phyloP scores from a whole-genome alignment of 1,284 basidiomycete genomes.

The Irpex lacteus region DNA sequence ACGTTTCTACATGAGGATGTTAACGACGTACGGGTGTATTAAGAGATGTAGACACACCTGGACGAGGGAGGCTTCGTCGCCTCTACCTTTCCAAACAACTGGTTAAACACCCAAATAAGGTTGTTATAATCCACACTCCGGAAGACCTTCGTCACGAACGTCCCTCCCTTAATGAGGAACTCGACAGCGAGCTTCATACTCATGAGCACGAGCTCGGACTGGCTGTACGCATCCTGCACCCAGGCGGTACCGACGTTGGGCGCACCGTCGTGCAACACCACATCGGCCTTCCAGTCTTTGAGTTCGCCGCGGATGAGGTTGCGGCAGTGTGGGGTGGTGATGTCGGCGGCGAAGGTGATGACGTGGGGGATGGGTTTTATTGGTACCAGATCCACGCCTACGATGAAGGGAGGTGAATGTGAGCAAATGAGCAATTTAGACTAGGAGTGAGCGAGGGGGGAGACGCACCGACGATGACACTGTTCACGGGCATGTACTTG shows the following conservation, averaged over 20 bases:
- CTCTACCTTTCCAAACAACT: conserved; percentile 95
- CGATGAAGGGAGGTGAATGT: background rate
- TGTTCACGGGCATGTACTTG: conserved; percentile 97
- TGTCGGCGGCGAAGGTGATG: conserved; percentile 92
- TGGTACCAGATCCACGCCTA: conserved; percentile 92
- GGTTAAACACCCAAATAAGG: conserved; percentile 98
- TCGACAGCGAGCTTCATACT: conserved; percentile 96
- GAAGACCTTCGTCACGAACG: conserved; percentile 99
- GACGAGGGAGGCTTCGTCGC: conserved; percentile 99
- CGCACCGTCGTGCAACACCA: conserved; percentile 99
- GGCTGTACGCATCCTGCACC: conserved; percentile 98
- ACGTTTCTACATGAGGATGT: conserved; percentile 70
- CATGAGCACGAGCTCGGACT: conserved; percentile 96
- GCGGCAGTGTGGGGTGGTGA: conserved; percentile 91
- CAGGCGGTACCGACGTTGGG: conserved; percentile 99
- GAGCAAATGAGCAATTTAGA: conserved; percentile 13
- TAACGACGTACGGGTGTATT: background rate
- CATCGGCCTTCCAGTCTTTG: conserved; percentile 99
- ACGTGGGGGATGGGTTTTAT: conserved; percentile 96
- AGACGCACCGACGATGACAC: conserved; percentile 85
- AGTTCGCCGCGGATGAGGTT: conserved; percentile 85
- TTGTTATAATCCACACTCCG: conserved; percentile 98
- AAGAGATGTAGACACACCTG: conserved; percentile 58
- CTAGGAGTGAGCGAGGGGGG: conserved; percentile 7
- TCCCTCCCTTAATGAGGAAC: conserved; percentile 91